These are phyloP conservation scores for Cyclocybe cylindracea DNA, from an alignment of 768 basidiomycete genomes.

Conservation along the genomic window DNA sequence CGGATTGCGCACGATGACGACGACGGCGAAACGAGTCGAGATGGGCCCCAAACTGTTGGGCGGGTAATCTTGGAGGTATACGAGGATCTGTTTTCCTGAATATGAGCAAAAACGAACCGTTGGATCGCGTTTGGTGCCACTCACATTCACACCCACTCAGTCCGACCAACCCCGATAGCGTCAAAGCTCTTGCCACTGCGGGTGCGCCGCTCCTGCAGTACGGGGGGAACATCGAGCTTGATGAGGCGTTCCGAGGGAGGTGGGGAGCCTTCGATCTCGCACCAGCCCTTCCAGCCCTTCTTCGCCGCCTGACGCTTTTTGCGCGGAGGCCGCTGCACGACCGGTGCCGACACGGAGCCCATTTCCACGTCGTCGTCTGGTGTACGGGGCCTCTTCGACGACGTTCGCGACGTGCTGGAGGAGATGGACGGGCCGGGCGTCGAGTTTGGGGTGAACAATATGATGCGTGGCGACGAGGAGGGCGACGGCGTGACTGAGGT, in stretches of 20 bases:
- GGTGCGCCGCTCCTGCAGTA: conserved; percentile 75
- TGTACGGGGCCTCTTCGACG: conserved; percentile 78
- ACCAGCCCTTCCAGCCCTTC: conserved; percentile 91
- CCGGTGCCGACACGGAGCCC: conserved; percentile 20
- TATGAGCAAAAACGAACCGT: conserved; percentile 55
- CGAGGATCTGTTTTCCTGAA: conserved; percentile 23
- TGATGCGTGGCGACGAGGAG: conserved; percentile 38
- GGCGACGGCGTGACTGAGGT: conserved; percentile 78
- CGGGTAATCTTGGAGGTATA: conserved; percentile 24
- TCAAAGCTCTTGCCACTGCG: conserved; percentile 86
- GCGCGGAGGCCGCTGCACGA: conserved; percentile 32
- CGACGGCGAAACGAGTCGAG: conserved; percentile 18
- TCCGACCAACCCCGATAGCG: conserved; percentile 75
- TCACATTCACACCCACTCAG: conserved; percentile 71
- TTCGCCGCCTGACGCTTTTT: conserved; percentile 66
- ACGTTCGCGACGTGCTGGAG: conserved; percentile 71
- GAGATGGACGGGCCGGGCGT: conserved; percentile 79
- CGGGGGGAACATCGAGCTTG: conserved; percentile 72
- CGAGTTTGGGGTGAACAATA: conserved; percentile 63
- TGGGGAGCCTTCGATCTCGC: conserved; percentile 72
- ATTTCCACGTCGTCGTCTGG: conserved; percentile 59
- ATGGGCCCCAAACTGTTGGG: conserved; percentile 19
- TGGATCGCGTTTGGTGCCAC: conserved; percentile 34
- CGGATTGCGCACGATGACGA: conserved; percentile 18
- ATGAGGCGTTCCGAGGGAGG: conserved; percentile 80